Evolutionary conservation across 2,329 filamentous ascomycete species (phyloP).

Genomic region (Pleomassaria siparia): DNA sequence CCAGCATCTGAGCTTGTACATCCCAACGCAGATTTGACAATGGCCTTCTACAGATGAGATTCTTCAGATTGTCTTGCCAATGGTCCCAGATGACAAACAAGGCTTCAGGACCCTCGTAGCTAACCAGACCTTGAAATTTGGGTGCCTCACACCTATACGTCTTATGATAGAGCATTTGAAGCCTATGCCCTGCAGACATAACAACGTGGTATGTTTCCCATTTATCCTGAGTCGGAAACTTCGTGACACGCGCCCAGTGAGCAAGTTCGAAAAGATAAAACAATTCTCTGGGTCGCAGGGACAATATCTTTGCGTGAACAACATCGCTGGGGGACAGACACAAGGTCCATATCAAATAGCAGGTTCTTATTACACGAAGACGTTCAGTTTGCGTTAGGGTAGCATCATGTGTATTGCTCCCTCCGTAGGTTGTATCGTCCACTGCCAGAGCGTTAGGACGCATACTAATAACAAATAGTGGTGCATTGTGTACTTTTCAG

Average conservation of each 20-base stretch:
- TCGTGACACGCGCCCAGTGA: neutral
- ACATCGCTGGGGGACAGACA: neutral
- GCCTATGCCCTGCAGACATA: neutral
- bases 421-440: conserved; percentile 5
- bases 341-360: conserved; percentile 6
- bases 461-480: no score
- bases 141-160: neutral
- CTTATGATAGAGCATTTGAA: neutral
- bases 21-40: conserved; percentile 2
- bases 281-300: conserved; percentile 2
- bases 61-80: conserved; percentile 6
- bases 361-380: conserved; percentile 7
- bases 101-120: neutral
- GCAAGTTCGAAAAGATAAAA: conserved; percentile 2
- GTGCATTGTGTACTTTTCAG: neutral
- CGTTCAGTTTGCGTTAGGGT: conserved; percentile 7
- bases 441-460: conserved; percentile 2
- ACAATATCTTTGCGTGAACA: neutral
- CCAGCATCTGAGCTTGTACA: neutral
- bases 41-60: conserved; percentile 3
- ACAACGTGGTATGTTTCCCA: conserved; percentile 2
- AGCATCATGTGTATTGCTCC: conserved; percentile 1
- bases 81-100: conserved; percentile 7
- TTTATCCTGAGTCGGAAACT: neutral
- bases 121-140: neutral